These are phyloP conservation scores for Nemania sp. DNA, from an alignment of 2,329 filamentous ascomycete genomes.

Conservation along the genomic window DNA sequence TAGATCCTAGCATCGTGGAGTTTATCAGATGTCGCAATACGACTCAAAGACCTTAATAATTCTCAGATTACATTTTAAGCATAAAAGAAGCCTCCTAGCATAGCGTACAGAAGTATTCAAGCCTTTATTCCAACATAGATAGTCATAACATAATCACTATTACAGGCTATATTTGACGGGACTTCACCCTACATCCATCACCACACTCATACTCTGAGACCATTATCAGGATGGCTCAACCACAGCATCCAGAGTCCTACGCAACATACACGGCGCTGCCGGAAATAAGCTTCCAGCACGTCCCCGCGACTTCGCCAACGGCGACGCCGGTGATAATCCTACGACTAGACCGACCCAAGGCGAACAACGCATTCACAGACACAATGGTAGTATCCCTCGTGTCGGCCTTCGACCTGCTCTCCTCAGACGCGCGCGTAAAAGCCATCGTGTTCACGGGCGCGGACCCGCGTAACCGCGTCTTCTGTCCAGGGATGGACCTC, in stretches of 20 bases:
- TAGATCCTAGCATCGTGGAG: neutral
- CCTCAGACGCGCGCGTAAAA: slow-evolving; percentile 65
- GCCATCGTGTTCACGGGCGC: slow-evolving; percentile 66
- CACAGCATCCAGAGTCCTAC: slow-evolving; percentile 30
- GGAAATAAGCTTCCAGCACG: slow-evolving; percentile 61
- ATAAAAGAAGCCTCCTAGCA: neutral
- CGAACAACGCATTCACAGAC: slow-evolving; percentile 77
- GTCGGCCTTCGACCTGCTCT: slow-evolving; percentile 63
- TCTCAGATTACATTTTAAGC: neutral
- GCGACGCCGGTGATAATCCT: slow-evolving; percentile 73
- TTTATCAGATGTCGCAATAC: neutral
- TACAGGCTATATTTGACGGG: too few relatives aligned
- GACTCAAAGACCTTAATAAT: neutral
- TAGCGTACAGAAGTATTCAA: neutral
- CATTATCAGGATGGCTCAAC: slow-evolving; percentile 25
- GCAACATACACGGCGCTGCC: slow-evolving; percentile 49
- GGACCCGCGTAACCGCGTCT: slow-evolving; percentile 62
- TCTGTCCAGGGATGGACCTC: slow-evolving; percentile 71
- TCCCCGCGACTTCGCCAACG: slow-evolving; percentile 62
- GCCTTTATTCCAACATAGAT: neutral
- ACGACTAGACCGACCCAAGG: slow-evolving; percentile 72
- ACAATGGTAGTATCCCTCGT: slow-evolving; percentile 73
- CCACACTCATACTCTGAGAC: neutral
- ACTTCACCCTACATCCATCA: neutral
- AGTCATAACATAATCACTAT: neutral